These are phyloP conservation scores for Metarhizium sp. DNA, from an alignment of 2,329 filamentous ascomycete species.

Conservation along the genomic window DNA sequence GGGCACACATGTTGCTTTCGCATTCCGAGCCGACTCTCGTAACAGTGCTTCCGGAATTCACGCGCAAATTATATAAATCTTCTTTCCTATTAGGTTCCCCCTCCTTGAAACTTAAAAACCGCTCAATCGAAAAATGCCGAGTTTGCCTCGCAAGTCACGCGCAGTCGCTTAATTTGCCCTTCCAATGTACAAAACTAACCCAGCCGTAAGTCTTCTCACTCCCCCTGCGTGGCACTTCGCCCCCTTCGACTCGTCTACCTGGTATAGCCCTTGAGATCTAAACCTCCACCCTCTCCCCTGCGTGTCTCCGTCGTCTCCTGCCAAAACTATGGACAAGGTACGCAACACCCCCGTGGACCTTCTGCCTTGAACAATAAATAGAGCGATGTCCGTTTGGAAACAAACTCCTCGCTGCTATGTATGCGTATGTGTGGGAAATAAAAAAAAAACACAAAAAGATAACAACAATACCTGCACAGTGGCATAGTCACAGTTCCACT, in stretches of 20 bases:
- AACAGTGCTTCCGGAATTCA: not conserved
- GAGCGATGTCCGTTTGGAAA: not conserved
- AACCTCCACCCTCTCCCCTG: not conserved
- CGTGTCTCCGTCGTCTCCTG: not conserved
- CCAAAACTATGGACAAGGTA: not conserved
- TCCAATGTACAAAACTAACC: constrained; percentile 1
- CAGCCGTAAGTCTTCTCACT: not conserved
- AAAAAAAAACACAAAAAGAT: not conserved
- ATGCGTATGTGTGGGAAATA: not conserved
- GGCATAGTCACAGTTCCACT: not conserved
- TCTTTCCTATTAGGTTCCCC: not conserved
- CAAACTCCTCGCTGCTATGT: not conserved
- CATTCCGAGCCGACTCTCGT: not conserved
- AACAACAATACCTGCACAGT: not conserved
- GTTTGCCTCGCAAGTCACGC: constrained; percentile 5
- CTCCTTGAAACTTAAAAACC: not conserved
- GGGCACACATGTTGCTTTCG: not conserved
- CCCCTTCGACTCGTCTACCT: not conserved
- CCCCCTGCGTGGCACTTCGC: not conserved
- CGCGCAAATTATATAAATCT: not conserved
- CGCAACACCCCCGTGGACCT: not conserved
- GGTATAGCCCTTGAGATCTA: not conserved
- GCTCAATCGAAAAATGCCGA: constrained; percentile 3
- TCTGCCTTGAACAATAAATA: not conserved
- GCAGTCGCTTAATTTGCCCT: constrained; percentile 5